Evolutionary conservation across 345 rosid genomes (phyloP).

Genomic region (Gynandropsis gynandra): DNA sequence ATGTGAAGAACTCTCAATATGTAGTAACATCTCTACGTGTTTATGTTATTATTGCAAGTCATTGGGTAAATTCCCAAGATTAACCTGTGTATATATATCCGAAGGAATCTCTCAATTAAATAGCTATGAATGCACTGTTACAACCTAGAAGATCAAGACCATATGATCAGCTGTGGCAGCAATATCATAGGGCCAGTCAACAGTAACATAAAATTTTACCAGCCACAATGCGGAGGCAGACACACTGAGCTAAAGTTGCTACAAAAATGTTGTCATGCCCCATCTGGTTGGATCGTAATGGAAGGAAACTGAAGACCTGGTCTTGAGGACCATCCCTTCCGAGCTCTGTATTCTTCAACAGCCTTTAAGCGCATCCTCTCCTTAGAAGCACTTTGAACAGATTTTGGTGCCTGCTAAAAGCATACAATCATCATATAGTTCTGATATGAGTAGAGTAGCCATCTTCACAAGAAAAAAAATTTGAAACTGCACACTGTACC

Average conservation of each 20-base stretch:
- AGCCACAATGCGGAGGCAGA: slow-evolving; percentile 5
- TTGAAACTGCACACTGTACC: slow-evolving; percentile 29
- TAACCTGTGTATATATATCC: no score
- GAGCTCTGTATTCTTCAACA: slow-evolving; percentile 65
- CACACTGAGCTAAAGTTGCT: slow-evolving; percentile 5
- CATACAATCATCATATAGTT: slow-evolving; percentile 10
- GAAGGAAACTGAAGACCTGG: slow-evolving; percentile 59
- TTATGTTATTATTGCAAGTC: no score
- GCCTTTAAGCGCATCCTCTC: slow-evolving; percentile 73
- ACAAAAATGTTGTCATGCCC: slow-evolving; percentile 15
- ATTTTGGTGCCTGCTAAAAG: slow-evolving; percentile 42
- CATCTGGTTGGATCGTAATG: slow-evolving; percentile 15
- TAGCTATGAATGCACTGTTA: no score
- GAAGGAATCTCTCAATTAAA: no score
- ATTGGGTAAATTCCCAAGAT: no score
- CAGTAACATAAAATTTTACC: no score
- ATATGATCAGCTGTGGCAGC: no score
- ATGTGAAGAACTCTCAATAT: no score
- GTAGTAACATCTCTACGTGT: no score
- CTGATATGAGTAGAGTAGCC: not conserved
- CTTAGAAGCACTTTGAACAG: slow-evolving; percentile 42
- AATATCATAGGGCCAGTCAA: no score
- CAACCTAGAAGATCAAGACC: no score
- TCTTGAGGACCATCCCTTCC: slow-evolving; percentile 62
- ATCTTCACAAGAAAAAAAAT: not conserved